Conservation (phyloP, 1,139 yeast species). For the Saccharomyces pastorianus region DNA sequence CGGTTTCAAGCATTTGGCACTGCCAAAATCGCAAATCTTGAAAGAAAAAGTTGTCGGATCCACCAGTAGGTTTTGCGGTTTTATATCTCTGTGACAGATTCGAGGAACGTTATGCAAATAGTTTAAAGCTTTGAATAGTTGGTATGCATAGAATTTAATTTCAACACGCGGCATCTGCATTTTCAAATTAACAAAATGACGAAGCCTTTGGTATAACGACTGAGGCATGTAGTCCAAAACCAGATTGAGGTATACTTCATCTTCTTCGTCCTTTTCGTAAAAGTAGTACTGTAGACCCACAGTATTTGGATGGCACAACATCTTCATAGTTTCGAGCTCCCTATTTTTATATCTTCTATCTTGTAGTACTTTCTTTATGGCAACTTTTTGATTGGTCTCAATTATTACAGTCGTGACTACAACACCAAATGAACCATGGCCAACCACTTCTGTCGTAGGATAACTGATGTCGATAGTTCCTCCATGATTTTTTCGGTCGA, state of each 20-base stretch:
- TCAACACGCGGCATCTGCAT: constrained; percentile 81
- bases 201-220: constrained; percentile 83
- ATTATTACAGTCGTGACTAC: constrained; percentile 79
- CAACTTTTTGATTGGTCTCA: constrained; percentile 73
- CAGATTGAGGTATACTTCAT: constrained; percentile 72
- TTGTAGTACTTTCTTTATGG: constrained; percentile 89
- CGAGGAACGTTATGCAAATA: constrained; percentile 79
- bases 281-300: constrained; percentile 84
- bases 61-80: constrained; percentile 87
- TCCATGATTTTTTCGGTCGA: neutral
- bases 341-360: constrained; percentile 94
- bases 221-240: constrained; percentile 91
- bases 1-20: constrained; percentile 84
- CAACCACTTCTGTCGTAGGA: constrained; percentile 58
- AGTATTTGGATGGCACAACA: constrained; percentile 72
- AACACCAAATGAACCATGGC: constrained; percentile 96
- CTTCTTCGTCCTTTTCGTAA: constrained; percentile 50
- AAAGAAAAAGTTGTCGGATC: constrained; percentile 78
- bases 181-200: constrained; percentile 69
- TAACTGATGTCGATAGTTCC: constrained; percentile 29
- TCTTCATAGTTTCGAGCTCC: constrained; percentile 91
- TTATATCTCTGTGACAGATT: constrained; percentile 94
- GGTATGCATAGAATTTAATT: constrained; percentile 84
- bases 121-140: constrained; percentile 81
- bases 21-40: constrained; percentile 95